Base-by-base conservation (phyloP, 2,329 filamentous ascomycete species). In the Hypoxylon sp. region DNA sequence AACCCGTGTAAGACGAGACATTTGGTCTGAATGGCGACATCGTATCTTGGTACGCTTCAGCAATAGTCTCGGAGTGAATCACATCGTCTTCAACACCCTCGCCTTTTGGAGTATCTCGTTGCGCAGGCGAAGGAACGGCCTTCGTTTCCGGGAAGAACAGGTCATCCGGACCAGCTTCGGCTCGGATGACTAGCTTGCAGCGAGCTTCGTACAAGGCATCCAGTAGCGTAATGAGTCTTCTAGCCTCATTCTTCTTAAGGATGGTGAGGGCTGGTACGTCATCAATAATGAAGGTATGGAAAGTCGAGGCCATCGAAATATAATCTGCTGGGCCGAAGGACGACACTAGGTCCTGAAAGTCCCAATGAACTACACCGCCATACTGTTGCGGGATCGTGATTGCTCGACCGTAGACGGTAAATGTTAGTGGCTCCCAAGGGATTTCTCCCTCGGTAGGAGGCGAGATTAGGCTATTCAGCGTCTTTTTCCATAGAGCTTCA, bases 141-240 rank as follows among this genome's bases (percentile, higher is more conserved):
- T 74, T 73, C 28, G 77, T 78, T 69, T 92, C 89, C 0, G 92
- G 92, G 77, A 96, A 95, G 84, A 95, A 94, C 5, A 94, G 83
- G 28, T 89, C 85, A 70, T 95, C 93, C 0, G 92, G 92, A 0
- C 87, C 88, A 1, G 86, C 87, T 43, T 84, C 85, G 1, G 92
- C 92, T 19, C 88, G 84, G 57, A 95, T 84, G 46, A 93, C 79
- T 9, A 95, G 85, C 72, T 93, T 93, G 78, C 92, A 94, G 6
- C 90, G 86, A n/a, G 91, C 90, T 80, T 95, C 92, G 78, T 95
- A 95, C 0, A 93, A 82, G 0, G 92, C 92, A 75, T 96, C 92
- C 1, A 95, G 85, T 1, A 96, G 83, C 0, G 91, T 94, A 75
- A 95, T 95, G 76, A 96, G 89, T 10, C 93, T 86, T 3, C 92